These are phyloP conservation scores for Mortierella sp. DNA, from an alignment of 371 early-diverging fungal genomes.

Conservation along the genomic window DNA sequence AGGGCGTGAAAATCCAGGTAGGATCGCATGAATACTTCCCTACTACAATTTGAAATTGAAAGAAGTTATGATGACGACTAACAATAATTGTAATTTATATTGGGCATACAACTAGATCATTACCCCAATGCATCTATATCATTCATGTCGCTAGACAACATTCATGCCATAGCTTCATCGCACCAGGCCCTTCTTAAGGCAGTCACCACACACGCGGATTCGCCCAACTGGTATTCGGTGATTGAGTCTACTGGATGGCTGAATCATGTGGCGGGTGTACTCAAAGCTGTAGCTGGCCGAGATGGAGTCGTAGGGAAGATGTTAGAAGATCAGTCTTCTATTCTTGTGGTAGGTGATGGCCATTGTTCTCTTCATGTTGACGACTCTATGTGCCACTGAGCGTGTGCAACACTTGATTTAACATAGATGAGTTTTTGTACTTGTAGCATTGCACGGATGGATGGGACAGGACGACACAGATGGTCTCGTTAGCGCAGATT, in stretches of 20 bases:
- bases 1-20: conserved; percentile 62
- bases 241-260: conserved; percentile 60
- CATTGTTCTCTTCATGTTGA: too few relatives aligned
- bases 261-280: conserved; percentile 53
- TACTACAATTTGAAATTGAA: neutral
- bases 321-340: conserved; percentile 46
- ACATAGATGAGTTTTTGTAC: neutral
- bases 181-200: conserved; percentile 55
- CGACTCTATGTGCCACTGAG: neutral
- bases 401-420: neutral
- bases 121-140: conserved; percentile 58
- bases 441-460: conserved; percentile 62
- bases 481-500: conserved; percentile 60
- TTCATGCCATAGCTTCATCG: conserved; percentile 56
- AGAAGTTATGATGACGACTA: too few relatives aligned
- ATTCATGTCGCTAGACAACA: conserved; percentile 55
- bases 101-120: conserved; percentile 26
- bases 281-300: conserved; percentile 58
- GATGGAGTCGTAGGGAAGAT: conserved; percentile 60
- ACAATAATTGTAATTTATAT: neutral
- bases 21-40: neutral
- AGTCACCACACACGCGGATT: conserved; percentile 46
- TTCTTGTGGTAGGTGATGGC: conserved; percentile 54
- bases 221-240: conserved; percentile 54
- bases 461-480: conserved; percentile 63